phyloP scores from a whole-genome alignment of 73 alveolate genomes.

The Paramecium sonneborni region DNA sequence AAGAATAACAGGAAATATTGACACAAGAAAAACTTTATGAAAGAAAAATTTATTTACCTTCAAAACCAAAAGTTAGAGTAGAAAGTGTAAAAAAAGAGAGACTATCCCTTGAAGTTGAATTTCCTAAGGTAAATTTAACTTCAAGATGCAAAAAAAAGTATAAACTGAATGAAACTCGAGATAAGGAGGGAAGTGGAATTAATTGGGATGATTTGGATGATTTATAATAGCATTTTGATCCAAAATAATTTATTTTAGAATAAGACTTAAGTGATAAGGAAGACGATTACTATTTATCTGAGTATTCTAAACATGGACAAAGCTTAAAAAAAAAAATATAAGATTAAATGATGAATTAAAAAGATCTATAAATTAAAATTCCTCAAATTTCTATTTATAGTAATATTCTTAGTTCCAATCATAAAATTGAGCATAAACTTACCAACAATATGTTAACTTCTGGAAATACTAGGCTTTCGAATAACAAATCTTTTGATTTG shows the following conservation, averaged over 20 bases:
- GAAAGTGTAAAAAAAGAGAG: neutral
- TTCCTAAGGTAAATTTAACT: too few species aligned
- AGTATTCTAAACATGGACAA: neutral
- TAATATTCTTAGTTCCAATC: too few species aligned
- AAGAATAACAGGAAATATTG: neutral
- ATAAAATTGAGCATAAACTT: too few species aligned
- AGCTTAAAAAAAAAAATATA: too few species aligned
- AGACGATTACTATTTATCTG: neutral
- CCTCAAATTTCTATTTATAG: too few species aligned
- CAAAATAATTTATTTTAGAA: neutral
- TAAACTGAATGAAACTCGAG: neutral
- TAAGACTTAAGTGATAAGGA: conserved; percentile 9
- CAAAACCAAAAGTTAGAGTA: neutral
- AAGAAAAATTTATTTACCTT: neutral
- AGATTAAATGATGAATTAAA: too few species aligned
- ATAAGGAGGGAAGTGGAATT: neutral
- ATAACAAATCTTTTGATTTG: neutral
- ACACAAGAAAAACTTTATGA: neutral
- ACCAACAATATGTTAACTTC: too few species aligned
- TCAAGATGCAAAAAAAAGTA: neutral
- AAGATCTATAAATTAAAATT: too few species aligned
- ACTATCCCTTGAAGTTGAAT: neutral
- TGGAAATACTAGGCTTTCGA: neutral
- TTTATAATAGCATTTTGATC: neutral
- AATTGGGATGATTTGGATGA: conserved; percentile 25